Base-by-base conservation (phyloP, 2,329 filamentous ascomycete genomes). In the Rhynchosporium agropyri region DNA sequence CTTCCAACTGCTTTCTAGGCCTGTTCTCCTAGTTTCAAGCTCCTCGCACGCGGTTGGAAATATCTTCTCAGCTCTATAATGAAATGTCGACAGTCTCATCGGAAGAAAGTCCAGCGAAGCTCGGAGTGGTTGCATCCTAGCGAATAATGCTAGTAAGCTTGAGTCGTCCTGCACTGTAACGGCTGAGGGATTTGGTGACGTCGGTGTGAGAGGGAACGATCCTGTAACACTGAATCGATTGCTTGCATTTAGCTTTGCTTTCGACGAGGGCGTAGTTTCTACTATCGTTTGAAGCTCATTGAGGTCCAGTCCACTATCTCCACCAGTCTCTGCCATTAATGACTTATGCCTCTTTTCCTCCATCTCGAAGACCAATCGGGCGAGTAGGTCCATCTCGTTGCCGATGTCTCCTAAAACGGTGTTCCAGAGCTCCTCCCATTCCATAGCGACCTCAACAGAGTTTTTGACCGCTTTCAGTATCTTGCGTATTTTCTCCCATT, bases 361-460 rank as follows among this genome's bases (percentile, higher is more conserved):
- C 92, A 98, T 97, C 76, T 98, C 93, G 72, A 98, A 98, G 36
- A 98, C 91, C 54, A 97, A 79, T 45, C 90, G 84, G 71, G 85
- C 86, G 15, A 96, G 81, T 50, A 89, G 88, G 67, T 95, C 90
- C 73, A 92, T 88, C 77, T 99, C 95, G 66, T 89, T 87, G 58
- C 93, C 91, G 65, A 98, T 97, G 74, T 98, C 94, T 50, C 93
- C 94, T 2, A 99, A 81, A 3, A 98, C 94, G 67, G 85, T 91
- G 70, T 92, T 92, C 94, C 95, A 98, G 42, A 99, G 81, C 77
- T 98, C 93, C 76, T 97, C 93, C 94, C 94, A 99, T 74, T 99
- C 95, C 92, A 98, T 96, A 53, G 95, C 95, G 63, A 97, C 87
- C 76, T 98, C 95, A 20, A 99, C 94, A 73, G 98, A 94, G 54